Evolutionary conservation across 192 early-diverging fungal genomes (phyloP).

Genomic region (Podila clonocystis): DNA sequence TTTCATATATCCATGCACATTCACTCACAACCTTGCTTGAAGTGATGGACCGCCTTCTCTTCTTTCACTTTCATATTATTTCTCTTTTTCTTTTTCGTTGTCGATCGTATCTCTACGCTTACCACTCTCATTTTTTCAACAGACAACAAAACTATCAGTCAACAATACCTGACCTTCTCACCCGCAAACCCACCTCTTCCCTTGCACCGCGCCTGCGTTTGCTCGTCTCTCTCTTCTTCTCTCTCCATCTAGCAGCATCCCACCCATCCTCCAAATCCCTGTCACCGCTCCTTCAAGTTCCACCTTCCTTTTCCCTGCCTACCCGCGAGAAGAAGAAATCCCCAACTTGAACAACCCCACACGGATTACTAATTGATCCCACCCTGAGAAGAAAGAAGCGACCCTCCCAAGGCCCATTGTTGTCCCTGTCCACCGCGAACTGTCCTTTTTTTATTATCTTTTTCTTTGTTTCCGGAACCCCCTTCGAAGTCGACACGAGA

Average conservation of each 20-base stretch:
- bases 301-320: neutral
- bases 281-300: conserved; percentile 2
- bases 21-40: neutral
- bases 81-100: neutral
- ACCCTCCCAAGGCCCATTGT: conserved; percentile 14
- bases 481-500: neutral
- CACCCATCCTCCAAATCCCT: neutral
- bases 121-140: neutral
- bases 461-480: neutral
- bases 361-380: conserved; percentile 8
- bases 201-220: neutral
- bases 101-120: neutral
- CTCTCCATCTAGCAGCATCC: conserved; percentile 2
- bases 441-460: conserved; percentile 21
- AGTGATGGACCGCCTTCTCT: neutral
- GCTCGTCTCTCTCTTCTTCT: neutral
- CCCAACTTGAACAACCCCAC: conserved; percentile 11
- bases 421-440: conserved; percentile 18
- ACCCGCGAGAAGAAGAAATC: conserved; percentile 1
- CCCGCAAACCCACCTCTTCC: conserved; percentile 2
- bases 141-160: neutral
- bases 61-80: neutral
- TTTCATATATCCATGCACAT: too few species aligned
- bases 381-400: conserved; percentile 9
- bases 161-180: conserved; percentile 1